Base-by-base conservation (phyloP, 2,329 filamentous ascomycete species). In the Colletotrichum falcatum region DNA sequence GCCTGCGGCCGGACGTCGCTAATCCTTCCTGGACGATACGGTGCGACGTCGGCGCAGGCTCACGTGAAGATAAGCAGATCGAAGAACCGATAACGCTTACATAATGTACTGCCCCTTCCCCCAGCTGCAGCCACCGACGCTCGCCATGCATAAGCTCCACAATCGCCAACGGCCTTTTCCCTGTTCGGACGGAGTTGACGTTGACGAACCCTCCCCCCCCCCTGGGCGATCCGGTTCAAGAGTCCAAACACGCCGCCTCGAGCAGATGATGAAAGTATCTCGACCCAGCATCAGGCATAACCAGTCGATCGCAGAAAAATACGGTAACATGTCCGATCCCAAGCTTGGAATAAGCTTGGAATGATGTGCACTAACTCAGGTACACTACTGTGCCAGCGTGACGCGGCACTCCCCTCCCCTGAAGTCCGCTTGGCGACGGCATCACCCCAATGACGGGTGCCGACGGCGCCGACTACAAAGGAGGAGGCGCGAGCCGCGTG, bases 141-240 rank as follows among this genome's bases (percentile, higher is more conserved):
- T 48, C n/a, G 56, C 56, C 42, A 60, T 39, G 42, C 26, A 18
- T 18, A 18, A 18, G 30, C 33, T 20, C 35, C 62, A 48, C 49
- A 20, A 5, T 18, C 44, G 20, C 14, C 16, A 60, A 60, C 26
- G 20, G 20, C 14, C 16, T 12, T 49, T 51, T 39, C 59, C 23
- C 9, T 20, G 35, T 61, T 61, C 8, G 58, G 58, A 49, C 44
- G 18, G 44, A 61, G 26, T 37, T 44, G 30, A 49, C 58, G 26
- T 37, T 44, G 30, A 49, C 58, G 58, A 61, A 56, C 7, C 18
- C 39, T 62, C 62, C 66, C 61, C 55, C 48, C 18, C 39, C 39
- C 66, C 66, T 63, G 66, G 67, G 58, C 49, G 63, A 70, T 66
- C 62, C 49, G 63, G 55, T 53, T 35, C 63, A 18, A 56, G 56